phyloP scores from a whole-genome alignment of 352 stramenopile species.

The Thalassiosira mediterranea region DNA sequence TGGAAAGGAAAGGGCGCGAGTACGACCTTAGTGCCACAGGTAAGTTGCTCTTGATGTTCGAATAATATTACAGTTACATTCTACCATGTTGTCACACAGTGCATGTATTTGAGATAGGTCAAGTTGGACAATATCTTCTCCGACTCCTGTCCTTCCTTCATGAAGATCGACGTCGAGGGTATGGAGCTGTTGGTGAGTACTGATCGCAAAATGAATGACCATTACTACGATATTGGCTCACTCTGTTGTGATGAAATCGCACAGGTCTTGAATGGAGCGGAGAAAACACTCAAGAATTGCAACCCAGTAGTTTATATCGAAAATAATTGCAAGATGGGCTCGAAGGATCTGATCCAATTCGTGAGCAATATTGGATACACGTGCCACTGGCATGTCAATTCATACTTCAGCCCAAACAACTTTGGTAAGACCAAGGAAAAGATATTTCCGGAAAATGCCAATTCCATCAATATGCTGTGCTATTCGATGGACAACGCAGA shows the following conservation, averaged over 20 bases:
- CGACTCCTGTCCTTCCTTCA: slow-evolving; percentile 31
- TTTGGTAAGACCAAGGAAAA: slow-evolving; percentile 3
- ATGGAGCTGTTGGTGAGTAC: slow-evolving; percentile 41
- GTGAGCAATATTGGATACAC: slow-evolving; percentile 8
- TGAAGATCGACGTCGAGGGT: slow-evolving; percentile 42
- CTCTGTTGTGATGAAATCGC: too few species aligned
- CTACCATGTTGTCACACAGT: too few species aligned
- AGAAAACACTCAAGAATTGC: slow-evolving; percentile 17
- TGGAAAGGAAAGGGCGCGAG: slow-evolving; percentile 27
- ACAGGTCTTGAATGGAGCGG: slow-evolving; percentile 31
- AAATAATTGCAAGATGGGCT: slow-evolving; percentile 33
- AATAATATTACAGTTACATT: too few species aligned
- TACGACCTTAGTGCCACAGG: slow-evolving; percentile 12
- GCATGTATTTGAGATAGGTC: too few species aligned
- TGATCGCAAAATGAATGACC: too few species aligned
- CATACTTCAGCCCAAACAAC: slow-evolving; percentile 6
- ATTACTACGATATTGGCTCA: too few species aligned
- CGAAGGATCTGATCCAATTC: slow-evolving; percentile 29
- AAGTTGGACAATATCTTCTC: too few species aligned
- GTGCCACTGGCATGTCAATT: slow-evolving; percentile 16
- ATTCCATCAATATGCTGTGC: slow-evolving; percentile 17
- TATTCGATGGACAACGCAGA: slow-evolving; percentile 13
- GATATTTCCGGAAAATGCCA: slow-evolving; percentile 8
- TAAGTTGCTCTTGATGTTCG: too few species aligned
- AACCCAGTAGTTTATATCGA: slow-evolving; percentile 22